Evolutionary conservation across 2,329 filamentous ascomycete species (phyloP), one percentile per base, ranked within the genome.

Genomic region (Teratosphaeria viscida): DNA sequence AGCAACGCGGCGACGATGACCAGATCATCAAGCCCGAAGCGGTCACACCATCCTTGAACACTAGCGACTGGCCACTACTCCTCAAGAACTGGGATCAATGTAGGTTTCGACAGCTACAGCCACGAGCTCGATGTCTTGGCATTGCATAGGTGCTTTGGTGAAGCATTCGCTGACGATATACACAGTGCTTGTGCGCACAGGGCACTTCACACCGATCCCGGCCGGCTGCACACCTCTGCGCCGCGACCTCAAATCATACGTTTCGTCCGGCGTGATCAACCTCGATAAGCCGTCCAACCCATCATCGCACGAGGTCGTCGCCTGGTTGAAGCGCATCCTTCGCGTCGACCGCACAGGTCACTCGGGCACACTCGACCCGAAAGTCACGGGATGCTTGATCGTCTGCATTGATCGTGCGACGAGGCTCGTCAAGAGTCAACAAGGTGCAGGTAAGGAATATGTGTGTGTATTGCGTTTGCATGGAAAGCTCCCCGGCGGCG

Each of bases 371-470:
- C 88, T 99, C 70, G 94, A 99, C 75, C 92, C 92, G 72, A 97
- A 96, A 79, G 94, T 99, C 72, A 99, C 92, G 55, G 92, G 92
- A 70, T 96, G 91, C 77, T 79, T 96, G 74, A 96, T 95, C 73
- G 90, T 95, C 72, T 95, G 90, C 77, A 89, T 97, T 74, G 94
- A 97, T 78, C 91, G 94, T 72, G 94, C 94, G 58, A 99, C 94
- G 66, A 89, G 94, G 71, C 86, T 99, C 60, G 94, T 99, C 75
- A 99, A 99, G 83, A 96, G 92, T 57, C 94, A 99, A 79, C 94
- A 99, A 78, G 92, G 92, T 72, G 94, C 94, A 63, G 94, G 94
- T 83, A 99, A 99, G 81, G 94, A 99, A 80, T 99, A 99, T 75
- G 92, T 97, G 58, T 92, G 89, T 71, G 91, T 99, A 62, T 90